Evolutionary conservation across 2,329 filamentous ascomycete species (phyloP).

Genomic region (Stemphylium lycopersici): DNA sequence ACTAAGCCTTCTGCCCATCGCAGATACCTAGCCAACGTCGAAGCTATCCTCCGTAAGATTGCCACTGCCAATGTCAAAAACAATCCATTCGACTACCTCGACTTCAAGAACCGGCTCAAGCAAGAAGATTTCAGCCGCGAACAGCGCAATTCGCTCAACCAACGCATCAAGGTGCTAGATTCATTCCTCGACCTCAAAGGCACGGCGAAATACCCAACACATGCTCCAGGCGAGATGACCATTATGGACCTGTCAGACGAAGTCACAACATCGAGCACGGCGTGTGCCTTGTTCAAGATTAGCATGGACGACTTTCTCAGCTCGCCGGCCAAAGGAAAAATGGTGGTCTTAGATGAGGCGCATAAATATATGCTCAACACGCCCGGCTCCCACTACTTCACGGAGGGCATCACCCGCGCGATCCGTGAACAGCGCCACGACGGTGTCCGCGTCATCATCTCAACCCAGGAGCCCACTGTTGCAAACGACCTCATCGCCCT

Average conservation of each 20-base stretch:
- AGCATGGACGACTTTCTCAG: slow-evolving; percentile 71
- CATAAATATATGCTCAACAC: slow-evolving; percentile 73
- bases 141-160: too few species aligned
- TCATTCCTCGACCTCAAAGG: slow-evolving; percentile 64
- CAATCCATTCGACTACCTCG: neutral
- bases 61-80: neutral
- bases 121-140: neutral
- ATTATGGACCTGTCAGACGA: slow-evolving; percentile 77
- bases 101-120: neutral
- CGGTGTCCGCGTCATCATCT: slow-evolving; percentile 70
- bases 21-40: slow-evolving; percentile 60
- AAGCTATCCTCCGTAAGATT: neutral
- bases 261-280: slow-evolving; percentile 69
- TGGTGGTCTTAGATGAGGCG: slow-evolving; percentile 77
- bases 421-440: slow-evolving; percentile 76
- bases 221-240: slow-evolving; percentile 60
- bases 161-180: too few species aligned
- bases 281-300: slow-evolving; percentile 75
- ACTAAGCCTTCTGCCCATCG: too few species aligned
- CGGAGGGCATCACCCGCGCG: slow-evolving; percentile 63
- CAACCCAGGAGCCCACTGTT: slow-evolving; percentile 79
- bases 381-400: slow-evolving; percentile 64
- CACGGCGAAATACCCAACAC: too few species aligned
- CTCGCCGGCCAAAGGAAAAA: slow-evolving; percentile 51
- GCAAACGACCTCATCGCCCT: slow-evolving; percentile 72